Evolutionary conservation across 192 early-diverging fungal genomes (phyloP).

Genomic region (Ramicandelaber brevisporus): DNA sequence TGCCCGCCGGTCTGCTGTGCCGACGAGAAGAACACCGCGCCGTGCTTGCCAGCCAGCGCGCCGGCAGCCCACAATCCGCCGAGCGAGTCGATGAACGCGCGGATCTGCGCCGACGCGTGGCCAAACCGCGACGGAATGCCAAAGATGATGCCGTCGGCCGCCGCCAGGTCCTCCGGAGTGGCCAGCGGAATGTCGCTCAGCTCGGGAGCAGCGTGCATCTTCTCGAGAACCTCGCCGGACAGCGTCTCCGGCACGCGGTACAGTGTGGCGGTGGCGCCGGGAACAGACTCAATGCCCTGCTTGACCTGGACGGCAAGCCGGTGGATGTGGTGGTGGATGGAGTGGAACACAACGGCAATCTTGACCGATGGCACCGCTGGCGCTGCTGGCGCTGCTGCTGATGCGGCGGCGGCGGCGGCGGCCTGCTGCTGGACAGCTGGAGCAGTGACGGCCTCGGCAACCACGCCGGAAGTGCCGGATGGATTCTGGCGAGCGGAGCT

Average conservation of each 20-base stretch:
- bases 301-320: conserved; percentile 29
- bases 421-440: too few relatives aligned
- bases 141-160: conserved; percentile 41
- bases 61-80: conserved; percentile 24
- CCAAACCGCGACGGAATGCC: conserved; percentile 51
- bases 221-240: conserved; percentile 30
- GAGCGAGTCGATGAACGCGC: conserved; percentile 38
- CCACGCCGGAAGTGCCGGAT: too few relatives aligned
- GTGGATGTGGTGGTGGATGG: conserved; percentile 44
- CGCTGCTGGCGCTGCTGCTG: too few relatives aligned
- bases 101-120: conserved; percentile 44
- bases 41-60: conserved; percentile 41
- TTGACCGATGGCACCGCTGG: too few relatives aligned
- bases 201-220: conserved; percentile 34
- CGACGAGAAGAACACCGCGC: conserved; percentile 46
- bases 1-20: conserved; percentile 55
- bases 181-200: conserved; percentile 21
- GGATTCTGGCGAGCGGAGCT: too few relatives aligned
- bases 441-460: too few relatives aligned
- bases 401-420: too few relatives aligned
- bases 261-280: conserved; percentile 15
- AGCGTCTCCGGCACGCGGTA: conserved; percentile 37
- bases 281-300: conserved; percentile 28
- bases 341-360: conserved; percentile 45
- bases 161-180: conserved; percentile 20